Conservation (phyloP, 2,329 filamentous ascomycete species). For the Fusarium oxysporum region DNA sequence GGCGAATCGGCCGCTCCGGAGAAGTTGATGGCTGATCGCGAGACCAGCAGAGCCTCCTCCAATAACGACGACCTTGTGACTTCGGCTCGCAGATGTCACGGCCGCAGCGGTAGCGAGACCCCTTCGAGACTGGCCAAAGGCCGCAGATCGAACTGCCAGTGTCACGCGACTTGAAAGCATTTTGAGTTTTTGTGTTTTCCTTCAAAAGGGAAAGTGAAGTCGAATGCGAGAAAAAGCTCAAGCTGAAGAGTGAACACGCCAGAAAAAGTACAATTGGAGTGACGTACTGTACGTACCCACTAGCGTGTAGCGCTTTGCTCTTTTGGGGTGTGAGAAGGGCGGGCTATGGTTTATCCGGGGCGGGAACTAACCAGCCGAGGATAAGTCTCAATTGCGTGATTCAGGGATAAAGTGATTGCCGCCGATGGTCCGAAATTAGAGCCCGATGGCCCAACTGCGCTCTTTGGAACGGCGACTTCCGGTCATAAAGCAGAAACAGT, state of each 20-base stretch:
- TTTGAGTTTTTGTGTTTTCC: neutral
- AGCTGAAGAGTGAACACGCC: conserved; percentile 5
- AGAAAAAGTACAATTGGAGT: conserved; percentile 25
- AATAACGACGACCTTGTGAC: conserved; percentile 74
- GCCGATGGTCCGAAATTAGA: conserved; percentile 26
- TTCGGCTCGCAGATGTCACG: conserved; percentile 33
- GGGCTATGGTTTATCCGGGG: neutral
- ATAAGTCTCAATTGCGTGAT: conserved; percentile 30
- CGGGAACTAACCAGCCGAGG: neutral
- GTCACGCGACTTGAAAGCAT: conserved; percentile 41
- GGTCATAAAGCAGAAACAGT: neutral
- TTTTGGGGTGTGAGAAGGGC: neutral
- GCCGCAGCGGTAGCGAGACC: conserved; percentile 30
- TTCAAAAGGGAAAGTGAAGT: neutral
- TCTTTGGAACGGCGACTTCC: conserved; percentile 16
- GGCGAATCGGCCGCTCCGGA: conserved; percentile 66
- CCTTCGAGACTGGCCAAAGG: neutral
- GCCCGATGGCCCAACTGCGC: neutral
- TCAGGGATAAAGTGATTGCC: conserved; percentile 26
- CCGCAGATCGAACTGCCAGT: conserved; percentile 28
- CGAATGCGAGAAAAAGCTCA: conserved; percentile 18
- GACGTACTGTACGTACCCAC: conserved; percentile 31
- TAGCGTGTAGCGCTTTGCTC: neutral
- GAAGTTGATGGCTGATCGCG: conserved; percentile 74
- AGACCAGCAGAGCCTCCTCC: conserved; percentile 76